A percentile compares a stretch with the other conserved stretches of the same genome.
Conservation (phyloP, 768 basidiomycete genomes). For the Kondoa subrosea region DNA sequence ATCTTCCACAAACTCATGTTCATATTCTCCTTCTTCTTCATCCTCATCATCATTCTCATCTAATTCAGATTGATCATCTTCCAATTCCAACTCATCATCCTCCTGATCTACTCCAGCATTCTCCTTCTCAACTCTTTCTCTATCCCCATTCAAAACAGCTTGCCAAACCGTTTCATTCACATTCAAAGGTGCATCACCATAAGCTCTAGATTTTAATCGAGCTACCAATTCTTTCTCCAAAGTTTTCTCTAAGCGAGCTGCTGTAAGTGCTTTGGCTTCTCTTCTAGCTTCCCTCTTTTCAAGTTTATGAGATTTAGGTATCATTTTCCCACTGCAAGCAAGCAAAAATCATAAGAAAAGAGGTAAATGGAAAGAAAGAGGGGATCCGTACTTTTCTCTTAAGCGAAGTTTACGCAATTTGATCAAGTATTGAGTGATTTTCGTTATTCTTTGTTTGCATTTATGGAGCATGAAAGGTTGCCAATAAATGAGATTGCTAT, state of each 20-base stretch:
- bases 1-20: slow-evolving; percentile 59
- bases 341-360: neutral
- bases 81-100: slow-evolving; percentile 40
- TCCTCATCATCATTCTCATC: slow-evolving; percentile 46
- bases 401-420: slow-evolving; percentile 69
- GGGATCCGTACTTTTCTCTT: slow-evolving; percentile 24
- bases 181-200: slow-evolving; percentile 91
- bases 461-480: slow-evolving; percentile 94
- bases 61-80: slow-evolving; percentile 38
- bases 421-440: slow-evolving; percentile 97
- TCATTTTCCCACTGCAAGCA: slow-evolving; percentile 57
- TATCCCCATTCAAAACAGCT: slow-evolving; percentile 68
- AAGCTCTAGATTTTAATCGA: slow-evolving; percentile 86
- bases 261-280: slow-evolving; percentile 88
- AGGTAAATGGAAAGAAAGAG: neutral
- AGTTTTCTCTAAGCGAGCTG: slow-evolving; percentile 81
- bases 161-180: slow-evolving; percentile 96
- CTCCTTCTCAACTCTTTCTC: slow-evolving; percentile 29
- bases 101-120: slow-evolving; percentile 27
- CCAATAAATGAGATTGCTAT: slow-evolving; percentile 91
- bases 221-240: slow-evolving; percentile 94
- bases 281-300: slow-evolving; percentile 80
- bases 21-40: slow-evolving; percentile 38
- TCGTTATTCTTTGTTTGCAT: slow-evolving; percentile 97
- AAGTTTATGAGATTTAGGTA: slow-evolving; percentile 92